Evolutionary conservation across 2,329 filamentous ascomycete genomes (phyloP), one percentile per base, ranked within the genome.

Genomic region (Mycogone perniciosa): DNA sequence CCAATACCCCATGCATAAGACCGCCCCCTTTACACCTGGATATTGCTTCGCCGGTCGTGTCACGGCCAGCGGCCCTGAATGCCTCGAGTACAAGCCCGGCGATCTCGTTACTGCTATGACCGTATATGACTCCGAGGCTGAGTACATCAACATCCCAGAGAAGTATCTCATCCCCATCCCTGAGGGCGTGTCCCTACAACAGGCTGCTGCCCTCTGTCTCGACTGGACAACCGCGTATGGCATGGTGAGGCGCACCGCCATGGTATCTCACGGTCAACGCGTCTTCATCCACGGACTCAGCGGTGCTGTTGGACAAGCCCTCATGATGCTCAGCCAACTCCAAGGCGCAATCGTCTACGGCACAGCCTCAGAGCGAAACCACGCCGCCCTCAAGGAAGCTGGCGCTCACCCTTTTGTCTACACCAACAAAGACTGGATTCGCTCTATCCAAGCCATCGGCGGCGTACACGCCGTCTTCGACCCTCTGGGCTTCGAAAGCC

Each of bases 251-350:
- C 68, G 62, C 37, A 56, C 55, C 2, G 72, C 71, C 3, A 65
- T 69, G 31, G 71, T 77, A 2, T 44, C 60, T 1, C 61, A 64
- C 30, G 74, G 73, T 31, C 67, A 75, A 49, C 68, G 69, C 26
- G 73, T 77, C 41, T 78, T 78, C 56, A 60, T 78, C 13, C 76
- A 78, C 59, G 73, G 75, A 34, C 61, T 76, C 27, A 76, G 73
- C 54, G 75, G 75, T 31, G 73, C 75, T 6, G 74, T 77, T 1
- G 75, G 75, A 13, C 70, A 65, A 48, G 74, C 68, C 0, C 38
- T 70, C 26, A 67, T 73, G 62, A 64, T 60, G 1, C 62, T 77
- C 4, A 70, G 69, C 55, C 65, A 68, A 45, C 59, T 71, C 4
- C 62, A 67, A 42, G 75, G 75, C 26, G 75, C 75, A 26, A 63